These are phyloP conservation scores for Fusarium bulbicola DNA, from an alignment of 2,329 filamentous ascomycete species.

Conservation along the genomic window DNA sequence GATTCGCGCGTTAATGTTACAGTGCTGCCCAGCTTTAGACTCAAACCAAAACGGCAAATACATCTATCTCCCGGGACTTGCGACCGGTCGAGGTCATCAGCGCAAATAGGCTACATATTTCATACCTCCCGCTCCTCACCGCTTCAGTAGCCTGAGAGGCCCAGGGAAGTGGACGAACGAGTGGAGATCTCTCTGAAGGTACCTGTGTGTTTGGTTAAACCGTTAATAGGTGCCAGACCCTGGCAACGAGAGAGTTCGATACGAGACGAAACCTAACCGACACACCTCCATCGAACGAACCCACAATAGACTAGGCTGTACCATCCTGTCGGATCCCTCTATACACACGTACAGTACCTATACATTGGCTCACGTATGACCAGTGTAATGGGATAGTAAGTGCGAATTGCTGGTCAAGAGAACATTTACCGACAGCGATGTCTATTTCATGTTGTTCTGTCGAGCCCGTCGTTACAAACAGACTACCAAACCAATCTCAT, in stretches of 20 bases:
- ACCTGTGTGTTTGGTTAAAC: slow-evolving; percentile 2
- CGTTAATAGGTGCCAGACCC: neutral
- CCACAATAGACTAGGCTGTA: slow-evolving; percentile 37
- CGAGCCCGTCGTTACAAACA: neutral
- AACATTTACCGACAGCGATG: neutral
- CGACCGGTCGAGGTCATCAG: neutral
- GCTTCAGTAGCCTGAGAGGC: neutral
- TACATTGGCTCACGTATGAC: slow-evolving; percentile 1
- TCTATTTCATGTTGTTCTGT: neutral
- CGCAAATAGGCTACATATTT: neutral
- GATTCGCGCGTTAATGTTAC: neutral
- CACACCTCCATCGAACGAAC: slow-evolving; percentile 16
- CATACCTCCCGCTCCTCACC: slow-evolving; percentile 3
- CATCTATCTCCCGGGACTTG: neutral
- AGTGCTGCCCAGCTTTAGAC: neutral
- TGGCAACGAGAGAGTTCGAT: slow-evolving; percentile 15
- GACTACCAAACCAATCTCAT: neutral
- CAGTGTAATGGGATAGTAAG: neutral
- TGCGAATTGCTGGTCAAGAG: neutral
- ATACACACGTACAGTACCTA: slow-evolving; percentile 3
- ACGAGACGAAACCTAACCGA: slow-evolving; percentile 25
- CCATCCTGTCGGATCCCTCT: slow-evolving; percentile 38
- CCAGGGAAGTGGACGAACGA: slow-evolving; percentile 11
- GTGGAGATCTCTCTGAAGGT: slow-evolving; percentile 4
- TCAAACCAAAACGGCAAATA: neutral